Conservation (phyloP, 208 protist genomes). For the Acanthamoeba royreba region DNA sequence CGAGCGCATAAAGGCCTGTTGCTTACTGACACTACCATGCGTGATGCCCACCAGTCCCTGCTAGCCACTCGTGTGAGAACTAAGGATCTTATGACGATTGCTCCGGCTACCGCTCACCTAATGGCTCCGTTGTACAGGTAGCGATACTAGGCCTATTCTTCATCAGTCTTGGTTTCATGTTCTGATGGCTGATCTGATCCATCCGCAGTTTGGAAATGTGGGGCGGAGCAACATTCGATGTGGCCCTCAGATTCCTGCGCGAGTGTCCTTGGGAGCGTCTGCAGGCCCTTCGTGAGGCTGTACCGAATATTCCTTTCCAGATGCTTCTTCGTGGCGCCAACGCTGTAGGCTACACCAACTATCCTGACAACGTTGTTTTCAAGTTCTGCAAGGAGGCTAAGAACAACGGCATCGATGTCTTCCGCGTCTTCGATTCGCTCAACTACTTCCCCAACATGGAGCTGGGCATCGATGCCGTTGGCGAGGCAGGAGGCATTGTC, state of each 20-base stretch:
- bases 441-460: slow-evolving; percentile 87
- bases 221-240: slow-evolving; percentile 91
- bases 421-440: slow-evolving; percentile 90
- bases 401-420: slow-evolving; percentile 87
- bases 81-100: slow-evolving; percentile 81
- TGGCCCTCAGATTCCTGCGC: slow-evolving; percentile 83
- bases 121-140: slow-evolving; percentile 12
- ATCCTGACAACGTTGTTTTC: slow-evolving; percentile 88
- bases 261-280: slow-evolving; percentile 86
- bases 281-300: slow-evolving; percentile 69
- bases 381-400: slow-evolving; percentile 80
- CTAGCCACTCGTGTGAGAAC: slow-evolving; percentile 89
- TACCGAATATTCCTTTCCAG: slow-evolving; percentile 90
- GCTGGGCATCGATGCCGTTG: slow-evolving; percentile 77
- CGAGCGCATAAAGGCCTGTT: slow-evolving; percentile 71
- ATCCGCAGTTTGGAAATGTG: slow-evolving; percentile 77
- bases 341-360: slow-evolving; percentile 89
- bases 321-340: slow-evolving; percentile 90
- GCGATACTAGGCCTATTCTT: too few species aligned
- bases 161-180: background rate
- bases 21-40: slow-evolving; percentile 88
- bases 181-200: background rate
- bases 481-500: slow-evolving; percentile 77
- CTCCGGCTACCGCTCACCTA: slow-evolving; percentile 70
- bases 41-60: slow-evolving; percentile 88